Evolutionary conservation across 2,329 filamentous ascomycete genomes (phyloP), one percentile per base, ranked within the genome.

Genomic region (Clonostachys byssicola): DNA sequence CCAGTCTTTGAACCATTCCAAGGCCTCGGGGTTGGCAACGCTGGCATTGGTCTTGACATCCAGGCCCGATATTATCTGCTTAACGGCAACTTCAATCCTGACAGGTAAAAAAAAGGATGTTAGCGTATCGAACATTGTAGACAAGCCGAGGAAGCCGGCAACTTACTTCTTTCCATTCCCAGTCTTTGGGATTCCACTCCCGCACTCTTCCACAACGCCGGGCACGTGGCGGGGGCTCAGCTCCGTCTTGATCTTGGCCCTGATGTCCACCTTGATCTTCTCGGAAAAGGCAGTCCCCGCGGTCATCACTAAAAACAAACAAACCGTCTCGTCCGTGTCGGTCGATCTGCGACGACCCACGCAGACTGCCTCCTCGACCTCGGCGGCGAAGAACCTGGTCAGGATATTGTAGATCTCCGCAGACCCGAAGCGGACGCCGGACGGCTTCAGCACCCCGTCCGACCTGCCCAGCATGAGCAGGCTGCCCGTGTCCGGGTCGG

Each of bases 371-470:
- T 99, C 92, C 50, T 90, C 86, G 16, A 97, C 74, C 47, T 92
- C 80, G 12, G 77, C 70, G 0, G 84, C 79, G 57, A 96, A 96
- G 66, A 91, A 87, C 54, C 88, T 83, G 2, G 94, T 80, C 30
- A 97, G 71, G n/a, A 96, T 77, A 62, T 96, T 96, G 68, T 97
- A 97, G 17, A 99, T 96, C 72, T 99, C 94, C 1, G 92, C 91
- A 34, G 85, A 91, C 5, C 92, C 92, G 60, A 99, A 97, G 1
- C 92, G 77, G 16, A 99, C 90, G 3, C 94, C 94, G 0, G 86
- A 82, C 0, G 94, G 94, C 63, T 99, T 99, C 13, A 99, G 71
- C 6, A 97, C 89, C 5, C 94, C 94, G 58, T 99, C 92, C 45
- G 88, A 94, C 23, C 92, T 81, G 4, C 94, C 92, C 0, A 97